Percentiles rank a stretch among this genome's conserved stretches.
phyloP scores from a whole-genome alignment of 352 stramenopile genomes.

The Phytophthora sojae region DNA sequence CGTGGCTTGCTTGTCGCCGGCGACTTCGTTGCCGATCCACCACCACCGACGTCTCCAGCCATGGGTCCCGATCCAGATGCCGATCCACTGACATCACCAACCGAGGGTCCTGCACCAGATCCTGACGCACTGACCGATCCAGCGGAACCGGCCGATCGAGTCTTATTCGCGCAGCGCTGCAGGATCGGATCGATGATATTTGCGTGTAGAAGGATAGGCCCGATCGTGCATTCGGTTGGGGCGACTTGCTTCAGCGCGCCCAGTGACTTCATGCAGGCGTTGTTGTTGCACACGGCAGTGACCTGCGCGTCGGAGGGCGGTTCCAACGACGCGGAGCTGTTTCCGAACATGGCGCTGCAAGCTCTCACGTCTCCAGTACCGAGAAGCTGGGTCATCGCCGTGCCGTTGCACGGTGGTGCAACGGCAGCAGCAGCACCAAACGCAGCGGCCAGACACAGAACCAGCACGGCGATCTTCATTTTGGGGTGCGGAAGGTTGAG shows the following conservation, averaged over 20 bases:
- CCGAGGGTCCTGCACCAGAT: neutral
- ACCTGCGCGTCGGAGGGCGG: slow-evolving; percentile 37
- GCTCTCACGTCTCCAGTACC: slow-evolving; percentile 30
- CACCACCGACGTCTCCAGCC: slow-evolving; percentile 23
- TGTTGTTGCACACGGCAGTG: slow-evolving; percentile 39
- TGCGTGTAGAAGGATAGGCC: slow-evolving; percentile 29
- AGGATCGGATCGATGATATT: slow-evolving; percentile 37
- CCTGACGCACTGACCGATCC: neutral
- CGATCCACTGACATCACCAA: slow-evolving; percentile 19
- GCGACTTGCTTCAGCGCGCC: slow-evolving; percentile 30
- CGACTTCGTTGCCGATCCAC: slow-evolving; percentile 8
- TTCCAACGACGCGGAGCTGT: slow-evolving; percentile 40
- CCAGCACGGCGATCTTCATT: slow-evolving; percentile 30
- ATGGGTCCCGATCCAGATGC: neutral
- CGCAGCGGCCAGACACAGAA: slow-evolving; percentile 10
- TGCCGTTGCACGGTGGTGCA: slow-evolving; percentile 37
- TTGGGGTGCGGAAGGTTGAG: neutral
- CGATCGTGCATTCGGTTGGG: slow-evolving; percentile 45
- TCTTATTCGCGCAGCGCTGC: slow-evolving; percentile 20
- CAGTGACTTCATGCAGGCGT: slow-evolving; percentile 39
- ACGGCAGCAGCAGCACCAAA: neutral
- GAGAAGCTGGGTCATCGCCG: slow-evolving; percentile 37
- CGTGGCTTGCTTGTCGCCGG: slow-evolving; percentile 19
- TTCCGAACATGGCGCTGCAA: slow-evolving; percentile 41
- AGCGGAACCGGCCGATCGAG: slow-evolving; percentile 8